phyloP scores from a whole-genome alignment of 768 basidiomycete species.

The Hygrocybe punicea region DNA sequence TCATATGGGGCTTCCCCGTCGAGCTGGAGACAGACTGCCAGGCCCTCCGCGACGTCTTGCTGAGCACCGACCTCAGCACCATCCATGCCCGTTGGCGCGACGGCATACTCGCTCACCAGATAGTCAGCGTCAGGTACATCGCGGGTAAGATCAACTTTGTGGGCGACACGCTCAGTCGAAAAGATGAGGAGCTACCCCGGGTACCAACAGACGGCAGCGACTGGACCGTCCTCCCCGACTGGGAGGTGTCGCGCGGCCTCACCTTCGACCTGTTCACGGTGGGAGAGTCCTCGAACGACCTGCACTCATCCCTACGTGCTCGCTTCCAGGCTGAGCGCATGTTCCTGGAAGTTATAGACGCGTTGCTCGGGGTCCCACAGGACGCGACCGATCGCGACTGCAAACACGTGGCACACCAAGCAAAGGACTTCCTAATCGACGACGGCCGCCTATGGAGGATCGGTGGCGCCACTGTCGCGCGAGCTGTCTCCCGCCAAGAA shows the following conservation, averaged over 20 bases:
- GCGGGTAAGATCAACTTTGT: too few relatives aligned
- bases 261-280: neutral
- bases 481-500: constrained; percentile 21
- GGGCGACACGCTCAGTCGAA: too few relatives aligned
- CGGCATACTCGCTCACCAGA: constrained; percentile 10
- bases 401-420: too few relatives aligned
- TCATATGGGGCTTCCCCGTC: constrained; percentile 28
- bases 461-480: constrained; percentile 8
- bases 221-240: constrained; percentile 32
- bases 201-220: constrained; percentile 25
- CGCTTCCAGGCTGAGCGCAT: too few relatives aligned
- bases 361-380: too few relatives aligned
- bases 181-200: constrained; percentile 1
- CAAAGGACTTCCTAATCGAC: neutral
- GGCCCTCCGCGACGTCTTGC: constrained; percentile 31
- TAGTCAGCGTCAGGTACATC: constrained; percentile 19
- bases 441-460: constrained; percentile 22
- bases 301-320: too few relatives aligned
- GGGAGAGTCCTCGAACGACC: constrained; percentile 9
- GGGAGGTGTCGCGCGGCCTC: constrained; percentile 19
- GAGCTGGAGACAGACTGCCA: constrained; percentile 39
- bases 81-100: neutral
- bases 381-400: too few relatives aligned
- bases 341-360: too few relatives aligned
- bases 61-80: constrained; percentile 5